Evolutionary conservation across 139 green algal genomes (phyloP), one percentile per base, ranked within the genome.

Genomic region (Micromonas pusilla): DNA sequence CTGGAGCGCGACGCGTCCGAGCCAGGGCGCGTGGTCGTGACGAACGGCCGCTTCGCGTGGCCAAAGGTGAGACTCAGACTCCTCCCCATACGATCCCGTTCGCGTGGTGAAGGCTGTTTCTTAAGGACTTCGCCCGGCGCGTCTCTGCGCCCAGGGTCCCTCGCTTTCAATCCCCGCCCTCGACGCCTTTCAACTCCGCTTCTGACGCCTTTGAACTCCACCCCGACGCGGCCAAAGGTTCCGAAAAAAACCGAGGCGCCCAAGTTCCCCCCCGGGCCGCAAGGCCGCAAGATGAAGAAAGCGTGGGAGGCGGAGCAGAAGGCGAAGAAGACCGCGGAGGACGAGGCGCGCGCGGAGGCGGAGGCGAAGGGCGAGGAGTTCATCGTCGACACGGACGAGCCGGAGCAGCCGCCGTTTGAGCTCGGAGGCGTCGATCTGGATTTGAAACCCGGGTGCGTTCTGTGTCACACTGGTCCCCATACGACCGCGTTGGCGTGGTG

Each of bases 321-420:
- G 30, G 63, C 73, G 37, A 62, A 63, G 67, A 62, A 38, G 9
- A 76, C 57, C 20, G 57, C 74, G 57, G 65, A 52, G 31, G 23
- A 80, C 64, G 62, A 81, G 57, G 68, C 68, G 85, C 83, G 85
- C 45, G 63, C 66, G 19, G 67, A 78, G 60, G 70, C 5, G 1
- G 74, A 64, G 6, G 34, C 73, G 57, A 9, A 19, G 3, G 33
- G 9, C 33, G 62, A 65, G 54, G 67, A 34, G 1, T 25, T 39
- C 9, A 52, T 62, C 19, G 37, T 36, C 19, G 6, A 20, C 72
- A 65, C 71, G 39, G 54, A 60, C 21, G 33, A 70, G 52, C 31
- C 80, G 71, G 66, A 67, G 54, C 52, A 76, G 37, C 52, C 79
- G 38, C 53, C 52, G 19, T 66, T 78, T 0, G 37, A 63, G 13